Conservation (phyloP, 306 rosid species). For the Sicyos edulis region DNA sequence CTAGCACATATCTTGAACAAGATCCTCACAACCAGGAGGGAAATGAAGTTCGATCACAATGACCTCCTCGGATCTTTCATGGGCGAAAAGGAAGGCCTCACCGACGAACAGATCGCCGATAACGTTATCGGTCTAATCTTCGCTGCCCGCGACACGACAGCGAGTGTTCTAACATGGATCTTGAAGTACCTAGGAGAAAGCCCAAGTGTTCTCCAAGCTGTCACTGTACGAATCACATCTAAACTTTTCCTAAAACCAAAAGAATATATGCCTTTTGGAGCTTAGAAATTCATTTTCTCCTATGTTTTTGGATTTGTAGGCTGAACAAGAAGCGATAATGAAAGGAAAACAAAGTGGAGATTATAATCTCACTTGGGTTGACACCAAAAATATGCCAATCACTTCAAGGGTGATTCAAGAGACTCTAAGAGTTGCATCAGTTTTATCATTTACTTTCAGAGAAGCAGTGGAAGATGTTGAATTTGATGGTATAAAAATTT, state of each 20-base stretch:
- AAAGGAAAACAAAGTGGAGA: conserved; percentile 41
- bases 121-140: conserved; percentile 87
- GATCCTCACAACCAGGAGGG: conserved; percentile 59
- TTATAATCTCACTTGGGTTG: conserved; percentile 62
- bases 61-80: conserved; percentile 84
- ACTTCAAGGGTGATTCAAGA: conserved; percentile 86
- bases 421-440: conserved; percentile 84
- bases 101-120: conserved; percentile 84
- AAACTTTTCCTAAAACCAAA: neutral
- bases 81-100: conserved; percentile 72
- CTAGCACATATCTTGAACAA: conserved; percentile 69
- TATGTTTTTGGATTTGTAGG: conserved; percentile 35
- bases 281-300: neutral
- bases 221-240: conserved; percentile 51
- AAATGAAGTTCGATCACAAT: conserved; percentile 38
- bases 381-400: conserved; percentile 72
- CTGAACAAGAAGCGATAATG: conserved; percentile 64
- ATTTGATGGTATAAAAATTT: conserved; percentile 60
- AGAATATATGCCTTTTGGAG: neutral
- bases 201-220: conserved; percentile 68
- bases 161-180: conserved; percentile 91
- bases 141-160: conserved; percentile 96
- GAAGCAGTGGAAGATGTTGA: conserved; percentile 92
- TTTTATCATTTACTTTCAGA: conserved; percentile 87
- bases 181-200: conserved; percentile 81